These are phyloP conservation scores for Tricholoma flavovirens DNA, from an alignment of 768 basidiomycete species.

Conservation along the genomic window DNA sequence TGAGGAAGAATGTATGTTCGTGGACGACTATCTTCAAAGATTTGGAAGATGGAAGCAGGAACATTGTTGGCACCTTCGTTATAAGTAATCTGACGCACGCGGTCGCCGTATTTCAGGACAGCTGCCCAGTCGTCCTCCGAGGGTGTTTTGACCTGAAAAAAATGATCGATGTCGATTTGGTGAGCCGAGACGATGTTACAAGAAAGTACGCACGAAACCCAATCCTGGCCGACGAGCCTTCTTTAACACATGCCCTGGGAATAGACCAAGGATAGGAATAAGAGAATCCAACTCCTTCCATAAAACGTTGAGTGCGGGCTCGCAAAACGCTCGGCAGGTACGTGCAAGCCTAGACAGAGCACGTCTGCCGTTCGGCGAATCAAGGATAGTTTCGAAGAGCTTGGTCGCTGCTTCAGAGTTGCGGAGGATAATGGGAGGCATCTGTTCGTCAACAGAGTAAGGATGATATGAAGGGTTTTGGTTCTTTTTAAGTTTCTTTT, in stretches of 20 bases:
- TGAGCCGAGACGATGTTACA: not conserved
- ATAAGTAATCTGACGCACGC: slow-evolving; percentile 64
- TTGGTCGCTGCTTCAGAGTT: slow-evolving; percentile 55
- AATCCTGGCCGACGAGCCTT: slow-evolving; percentile 68
- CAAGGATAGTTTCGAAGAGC: slow-evolving; percentile 41
- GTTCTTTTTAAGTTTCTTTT: slow-evolving; percentile 18
- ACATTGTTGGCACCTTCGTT: slow-evolving; percentile 62
- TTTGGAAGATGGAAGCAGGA: slow-evolving; percentile 58
- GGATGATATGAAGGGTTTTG: slow-evolving; percentile 29
- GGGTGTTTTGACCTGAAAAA: slow-evolving; percentile 49
- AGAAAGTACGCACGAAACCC: slow-evolving; percentile 55
- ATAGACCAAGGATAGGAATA: slow-evolving; percentile 64
- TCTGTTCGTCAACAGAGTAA: slow-evolving; percentile 44
- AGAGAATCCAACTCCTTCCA: slow-evolving; percentile 79
- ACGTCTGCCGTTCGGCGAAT: slow-evolving; percentile 59
- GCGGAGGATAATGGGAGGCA: slow-evolving; percentile 49
- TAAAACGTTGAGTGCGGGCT: slow-evolving; percentile 63
- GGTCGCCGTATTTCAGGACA: slow-evolving; percentile 60
- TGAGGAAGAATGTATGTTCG: slow-evolving; percentile 61
- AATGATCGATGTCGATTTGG: not conserved
- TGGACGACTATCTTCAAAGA: slow-evolving; percentile 61
- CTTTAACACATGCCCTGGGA: slow-evolving; percentile 62
- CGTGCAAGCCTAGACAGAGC: slow-evolving; percentile 66
- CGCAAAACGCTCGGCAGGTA: slow-evolving; percentile 69
- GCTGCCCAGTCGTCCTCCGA: slow-evolving; percentile 63